A percentile compares a stretch with the other conserved stretches of the same genome.
These are phyloP conservation scores for Blastocystis sp. DNA, from an alignment of 352 stramenopile species.

Conservation along the genomic window DNA sequence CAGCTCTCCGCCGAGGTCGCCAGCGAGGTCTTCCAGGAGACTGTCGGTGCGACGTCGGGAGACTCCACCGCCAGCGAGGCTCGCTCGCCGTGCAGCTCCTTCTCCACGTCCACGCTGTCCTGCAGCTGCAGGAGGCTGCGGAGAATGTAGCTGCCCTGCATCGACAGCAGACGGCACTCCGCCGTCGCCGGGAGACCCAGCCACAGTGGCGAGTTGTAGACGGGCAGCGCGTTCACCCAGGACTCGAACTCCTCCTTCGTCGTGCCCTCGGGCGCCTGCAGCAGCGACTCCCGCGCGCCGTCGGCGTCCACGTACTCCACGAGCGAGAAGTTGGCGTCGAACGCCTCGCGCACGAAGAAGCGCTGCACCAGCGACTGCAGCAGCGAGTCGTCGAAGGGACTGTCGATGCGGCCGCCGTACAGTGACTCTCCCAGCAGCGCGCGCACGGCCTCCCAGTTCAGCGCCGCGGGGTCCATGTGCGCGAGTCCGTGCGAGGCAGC, in stretches of 20 bases:
- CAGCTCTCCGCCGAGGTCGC: conserved; percentile 67
- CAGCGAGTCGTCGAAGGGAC: conserved; percentile 85
- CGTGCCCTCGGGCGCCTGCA: conserved; percentile 74
- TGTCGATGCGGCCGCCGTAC: conserved; percentile 91
- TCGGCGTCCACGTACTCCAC: conserved; percentile 65
- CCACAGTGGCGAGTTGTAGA: conserved; percentile 79
- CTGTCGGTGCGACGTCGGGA: not conserved
- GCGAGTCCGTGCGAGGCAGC: conserved; percentile 69
- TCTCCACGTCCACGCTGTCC: conserved; percentile 12
- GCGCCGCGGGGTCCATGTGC: conserved; percentile 82
- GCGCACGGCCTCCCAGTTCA: conserved; percentile 93
- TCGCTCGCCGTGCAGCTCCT: not conserved
- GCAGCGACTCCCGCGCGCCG: conserved; percentile 63
- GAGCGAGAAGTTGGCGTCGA: conserved; percentile 77
- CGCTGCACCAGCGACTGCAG: conserved; percentile 81
- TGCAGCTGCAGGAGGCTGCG: conserved; percentile 57
- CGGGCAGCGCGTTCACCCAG: conserved; percentile 74
- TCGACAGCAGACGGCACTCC: conserved; percentile 76
- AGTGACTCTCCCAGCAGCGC: conserved; percentile 86
- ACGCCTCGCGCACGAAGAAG: conserved; percentile 83
- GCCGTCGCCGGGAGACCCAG: conserved; percentile 78
- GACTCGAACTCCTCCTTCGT: conserved; percentile 78
- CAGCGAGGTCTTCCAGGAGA: conserved; percentile 72
- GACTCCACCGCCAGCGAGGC: not conserved
- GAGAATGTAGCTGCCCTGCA: conserved; percentile 66